These are phyloP conservation scores for Neoboletus magnificus DNA, from an alignment of 768 basidiomycete species.

Conservation along the genomic window DNA sequence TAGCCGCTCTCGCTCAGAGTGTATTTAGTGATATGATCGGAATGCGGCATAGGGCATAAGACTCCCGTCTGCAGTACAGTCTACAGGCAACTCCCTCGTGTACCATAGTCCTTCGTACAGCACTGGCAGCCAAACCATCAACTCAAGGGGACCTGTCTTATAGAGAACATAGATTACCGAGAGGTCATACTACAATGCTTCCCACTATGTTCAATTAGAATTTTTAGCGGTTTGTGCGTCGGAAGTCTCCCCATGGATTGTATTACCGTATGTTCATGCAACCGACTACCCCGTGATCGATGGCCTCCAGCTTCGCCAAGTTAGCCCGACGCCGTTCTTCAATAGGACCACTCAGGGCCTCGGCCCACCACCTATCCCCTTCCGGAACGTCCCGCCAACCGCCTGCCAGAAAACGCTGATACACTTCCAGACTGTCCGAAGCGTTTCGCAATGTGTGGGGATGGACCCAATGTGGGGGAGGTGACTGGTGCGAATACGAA, in stretches of 20 bases:
- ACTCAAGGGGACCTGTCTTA: too few species aligned
- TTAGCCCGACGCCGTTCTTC: neutral
- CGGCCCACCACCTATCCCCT: neutral
- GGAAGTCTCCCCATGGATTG: too few species aligned
- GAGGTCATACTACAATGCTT: too few species aligned
- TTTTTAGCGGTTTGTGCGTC: too few species aligned
- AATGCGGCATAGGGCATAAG: too few species aligned
- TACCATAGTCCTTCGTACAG: too few species aligned
- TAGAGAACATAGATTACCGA: too few species aligned
- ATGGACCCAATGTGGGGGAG: neutral
- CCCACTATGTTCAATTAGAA: too few species aligned
- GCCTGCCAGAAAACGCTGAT: neutral
- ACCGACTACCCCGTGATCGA: neutral
- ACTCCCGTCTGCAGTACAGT: neutral
- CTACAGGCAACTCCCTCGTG: too few species aligned
- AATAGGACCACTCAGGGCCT: neutral
- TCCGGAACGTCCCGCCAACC: neutral
- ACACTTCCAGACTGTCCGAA: neutral
- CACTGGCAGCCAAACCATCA: too few species aligned
- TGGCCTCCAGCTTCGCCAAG: neutral
- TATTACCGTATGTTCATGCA: neutral
- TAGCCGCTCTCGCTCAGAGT: too few species aligned
- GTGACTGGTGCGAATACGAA: neutral
- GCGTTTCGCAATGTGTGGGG: neutral
- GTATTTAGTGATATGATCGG: too few species aligned